A percentile compares a stretch with the other conserved stretches of the same genome.
These are phyloP conservation scores for Globisporangium alternatum DNA, from an alignment of 352 stramenopile genomes.

Conservation along the genomic window DNA sequence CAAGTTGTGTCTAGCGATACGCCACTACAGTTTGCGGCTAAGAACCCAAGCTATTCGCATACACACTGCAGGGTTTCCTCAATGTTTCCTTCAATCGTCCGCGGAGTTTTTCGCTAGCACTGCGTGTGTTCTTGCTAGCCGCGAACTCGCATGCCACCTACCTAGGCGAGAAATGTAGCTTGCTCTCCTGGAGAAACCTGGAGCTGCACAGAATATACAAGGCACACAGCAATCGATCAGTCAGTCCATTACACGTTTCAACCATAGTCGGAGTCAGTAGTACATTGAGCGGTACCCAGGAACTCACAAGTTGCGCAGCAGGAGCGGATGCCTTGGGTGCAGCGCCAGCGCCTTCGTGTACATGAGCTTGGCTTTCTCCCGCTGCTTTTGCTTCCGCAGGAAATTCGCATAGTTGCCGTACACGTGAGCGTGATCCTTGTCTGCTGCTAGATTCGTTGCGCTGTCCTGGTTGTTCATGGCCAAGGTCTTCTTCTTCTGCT, in stretches of 20 bases:
- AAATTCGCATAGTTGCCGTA: constrained; percentile 27
- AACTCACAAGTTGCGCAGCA: constrained; percentile 24
- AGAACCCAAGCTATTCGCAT: too few species aligned
- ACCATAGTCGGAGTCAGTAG: not conserved
- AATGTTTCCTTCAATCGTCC: not conserved
- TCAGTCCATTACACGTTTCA: not conserved
- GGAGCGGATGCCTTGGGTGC: constrained; percentile 8
- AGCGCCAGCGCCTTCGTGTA: constrained; percentile 20
- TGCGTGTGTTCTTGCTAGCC: not conserved
- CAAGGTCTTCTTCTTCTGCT: not conserved
- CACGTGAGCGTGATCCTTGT: constrained; percentile 17
- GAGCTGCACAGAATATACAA: not conserved
- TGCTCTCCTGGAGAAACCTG: constrained; percentile 4
- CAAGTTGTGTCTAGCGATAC: too few species aligned
- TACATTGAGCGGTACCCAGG: too few species aligned
- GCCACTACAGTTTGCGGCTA: too few species aligned
- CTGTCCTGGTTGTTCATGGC: not conserved
- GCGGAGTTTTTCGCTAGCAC: not conserved
- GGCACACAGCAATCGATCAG: not conserved
- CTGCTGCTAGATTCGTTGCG: not conserved
- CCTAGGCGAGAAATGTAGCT: not conserved
- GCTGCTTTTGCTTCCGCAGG: constrained; percentile 1
- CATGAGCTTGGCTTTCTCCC: constrained; percentile 16
- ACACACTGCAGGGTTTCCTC: too few species aligned
- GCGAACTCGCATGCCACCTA: too few species aligned